A percentile compares a stretch with the other conserved stretches of the same genome.
Conservation (phyloP, 805 yeast species). For the Candida berthetii region DNA sequence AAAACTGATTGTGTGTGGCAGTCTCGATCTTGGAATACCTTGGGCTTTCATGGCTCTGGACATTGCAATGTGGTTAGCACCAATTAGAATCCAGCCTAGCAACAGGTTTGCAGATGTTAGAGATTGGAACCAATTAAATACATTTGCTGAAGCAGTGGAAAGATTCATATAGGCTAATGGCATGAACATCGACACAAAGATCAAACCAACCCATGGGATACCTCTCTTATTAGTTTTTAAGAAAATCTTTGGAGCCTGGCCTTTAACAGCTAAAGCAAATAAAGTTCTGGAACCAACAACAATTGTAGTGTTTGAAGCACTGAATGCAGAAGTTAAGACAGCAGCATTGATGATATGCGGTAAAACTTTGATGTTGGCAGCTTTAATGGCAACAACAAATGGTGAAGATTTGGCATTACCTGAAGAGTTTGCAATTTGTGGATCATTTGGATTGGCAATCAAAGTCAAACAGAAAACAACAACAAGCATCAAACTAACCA, state of each 20-base stretch:
- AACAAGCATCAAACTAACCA: constrained; percentile 17
- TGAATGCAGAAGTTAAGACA: constrained; percentile 29
- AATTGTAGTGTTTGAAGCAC: constrained; percentile 24
- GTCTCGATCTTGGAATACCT: constrained; percentile 22
- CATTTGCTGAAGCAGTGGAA: constrained; percentile 15
- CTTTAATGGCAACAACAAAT: constrained; percentile 34
- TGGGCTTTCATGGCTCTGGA: constrained; percentile 29
- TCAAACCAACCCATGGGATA: constrained; percentile 23
- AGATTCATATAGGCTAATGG: constrained; percentile 25
- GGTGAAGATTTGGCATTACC: constrained; percentile 24
- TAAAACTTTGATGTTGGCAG: constrained; percentile 32
- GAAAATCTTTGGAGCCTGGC: constrained; percentile 24
- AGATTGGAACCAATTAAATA: constrained; percentile 24
- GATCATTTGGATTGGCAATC: constrained; percentile 22
- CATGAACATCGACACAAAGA: constrained; percentile 15
- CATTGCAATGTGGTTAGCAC: constrained; percentile 19
- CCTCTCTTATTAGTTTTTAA: constrained; percentile 22
- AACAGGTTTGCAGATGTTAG: constrained; percentile 21
- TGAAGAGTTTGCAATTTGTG: constrained; percentile 19
- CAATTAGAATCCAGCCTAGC: constrained; percentile 20
- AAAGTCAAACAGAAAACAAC: constrained; percentile 23
- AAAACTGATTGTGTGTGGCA: constrained; percentile 21
- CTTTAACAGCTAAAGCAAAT: constrained; percentile 25
- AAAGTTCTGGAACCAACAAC: constrained; percentile 23
- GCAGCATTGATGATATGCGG: constrained; percentile 28